Conservation (phyloP, 495 filamentous ascomycete species). For the Hyaloscypha variabilis region DNA sequence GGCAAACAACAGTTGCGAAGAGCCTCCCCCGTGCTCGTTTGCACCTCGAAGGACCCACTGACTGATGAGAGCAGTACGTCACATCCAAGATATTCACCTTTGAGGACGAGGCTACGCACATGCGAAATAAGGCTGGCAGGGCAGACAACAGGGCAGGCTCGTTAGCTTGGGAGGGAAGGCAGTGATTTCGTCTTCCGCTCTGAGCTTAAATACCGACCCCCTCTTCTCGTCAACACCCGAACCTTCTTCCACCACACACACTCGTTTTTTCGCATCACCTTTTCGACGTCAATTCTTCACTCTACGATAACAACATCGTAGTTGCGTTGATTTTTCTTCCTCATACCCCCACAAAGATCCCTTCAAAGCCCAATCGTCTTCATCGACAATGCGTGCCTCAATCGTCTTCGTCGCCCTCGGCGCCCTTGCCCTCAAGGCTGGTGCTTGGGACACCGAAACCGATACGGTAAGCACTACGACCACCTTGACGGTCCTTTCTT, state of each 20-base stretch:
- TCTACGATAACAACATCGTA: background rate
- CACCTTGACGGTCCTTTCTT: slow-evolving; percentile 34
- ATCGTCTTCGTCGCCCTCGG: slow-evolving; percentile 34
- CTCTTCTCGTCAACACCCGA: background rate
- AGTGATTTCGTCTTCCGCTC: background rate
- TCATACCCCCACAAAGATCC: background rate
- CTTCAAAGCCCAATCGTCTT: background rate
- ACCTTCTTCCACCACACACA: background rate
- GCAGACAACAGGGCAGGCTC: too few relatives aligned
- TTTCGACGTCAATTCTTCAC: background rate
- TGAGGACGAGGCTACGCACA: background rate
- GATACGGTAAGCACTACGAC: slow-evolving; percentile 1
- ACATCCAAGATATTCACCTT: background rate
- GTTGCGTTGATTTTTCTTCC: background rate
- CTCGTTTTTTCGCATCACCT: background rate
- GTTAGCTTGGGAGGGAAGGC: background rate
- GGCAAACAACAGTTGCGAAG: background rate
- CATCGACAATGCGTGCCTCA: slow-evolving; percentile 25
- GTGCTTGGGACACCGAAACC: background rate
- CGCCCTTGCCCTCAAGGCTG: slow-evolving; percentile 21
- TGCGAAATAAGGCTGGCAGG: too few relatives aligned
- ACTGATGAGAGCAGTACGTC: background rate
- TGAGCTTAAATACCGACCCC: background rate
- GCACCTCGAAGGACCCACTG: background rate
- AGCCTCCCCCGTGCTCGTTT: background rate